Evolutionary conservation across 176 grass and related monocot species (phyloP).

Genomic region (Saccharum officinarum): DNA sequence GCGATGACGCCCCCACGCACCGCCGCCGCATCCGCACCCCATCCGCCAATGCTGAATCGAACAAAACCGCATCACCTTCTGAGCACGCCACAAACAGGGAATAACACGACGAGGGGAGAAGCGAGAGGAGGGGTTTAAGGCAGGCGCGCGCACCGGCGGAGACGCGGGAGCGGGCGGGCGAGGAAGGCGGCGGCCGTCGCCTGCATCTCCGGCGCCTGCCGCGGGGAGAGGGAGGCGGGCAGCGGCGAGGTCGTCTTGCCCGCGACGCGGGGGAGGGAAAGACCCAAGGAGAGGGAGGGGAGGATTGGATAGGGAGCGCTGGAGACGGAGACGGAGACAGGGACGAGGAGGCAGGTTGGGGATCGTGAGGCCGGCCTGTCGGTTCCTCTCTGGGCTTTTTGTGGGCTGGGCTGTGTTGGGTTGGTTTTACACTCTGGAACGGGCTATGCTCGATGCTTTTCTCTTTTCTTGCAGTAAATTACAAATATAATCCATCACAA

Average conservation of each 20-base stretch:
- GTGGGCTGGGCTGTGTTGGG: not conserved
- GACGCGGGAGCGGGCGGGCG: constrained; percentile 27
- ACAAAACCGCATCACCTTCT: not conserved
- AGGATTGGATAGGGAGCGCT: constrained; percentile 38
- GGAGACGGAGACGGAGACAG: not conserved
- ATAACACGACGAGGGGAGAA: not conserved
- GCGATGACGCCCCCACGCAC: constrained; percentile 32
- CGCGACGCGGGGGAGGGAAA: constrained; percentile 5
- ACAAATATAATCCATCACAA: not conserved
- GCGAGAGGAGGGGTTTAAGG: not conserved
- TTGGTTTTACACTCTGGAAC: not conserved
- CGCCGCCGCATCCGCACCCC: constrained; percentile 17
- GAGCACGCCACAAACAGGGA: not conserved
- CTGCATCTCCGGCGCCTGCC: constrained; percentile 51
- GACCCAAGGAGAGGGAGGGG: not conserved
- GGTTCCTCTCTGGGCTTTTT: not conserved
- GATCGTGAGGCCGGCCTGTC: constrained; percentile 7
- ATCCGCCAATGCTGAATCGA: constrained; percentile 21
- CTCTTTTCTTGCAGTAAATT: not conserved
- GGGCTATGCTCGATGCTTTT: not conserved
- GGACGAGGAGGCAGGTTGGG: constrained; percentile 5
- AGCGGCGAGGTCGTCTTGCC: not conserved
- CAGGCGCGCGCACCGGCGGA: constrained; percentile 22
- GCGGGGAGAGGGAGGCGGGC: not conserved
- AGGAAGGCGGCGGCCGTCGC: constrained; percentile 48